Conservation (phyloP, 1,284 basidiomycete species). For the Chalciporus sp. region DNA sequence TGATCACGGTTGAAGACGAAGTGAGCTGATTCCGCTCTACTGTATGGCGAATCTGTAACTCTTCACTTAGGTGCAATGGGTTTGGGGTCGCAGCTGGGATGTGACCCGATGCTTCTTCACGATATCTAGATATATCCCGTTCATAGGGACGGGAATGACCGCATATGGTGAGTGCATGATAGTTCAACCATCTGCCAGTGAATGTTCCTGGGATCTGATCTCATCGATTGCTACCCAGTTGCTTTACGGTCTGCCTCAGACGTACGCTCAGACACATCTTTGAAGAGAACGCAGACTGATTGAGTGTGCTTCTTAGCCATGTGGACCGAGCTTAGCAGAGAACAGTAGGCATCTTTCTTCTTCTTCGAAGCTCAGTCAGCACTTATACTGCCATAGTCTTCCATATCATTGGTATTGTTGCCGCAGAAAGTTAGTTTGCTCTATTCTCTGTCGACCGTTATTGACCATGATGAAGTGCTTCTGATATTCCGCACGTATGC, state of each 20-base stretch:
- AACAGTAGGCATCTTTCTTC: slow-evolving; percentile 6
- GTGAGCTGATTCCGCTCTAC: neutral
- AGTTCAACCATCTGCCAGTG: no score
- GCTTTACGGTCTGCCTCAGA: slow-evolving; percentile 7
- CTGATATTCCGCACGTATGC: slow-evolving; percentile 24
- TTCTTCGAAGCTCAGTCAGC: neutral
- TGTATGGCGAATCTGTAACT: neutral
- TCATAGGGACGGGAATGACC: slow-evolving; percentile 15
- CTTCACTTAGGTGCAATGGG: slow-evolving; percentile 12
- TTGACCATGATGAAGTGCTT: slow-evolving; percentile 13
- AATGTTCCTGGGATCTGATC: neutral
- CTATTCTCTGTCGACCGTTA: neutral
- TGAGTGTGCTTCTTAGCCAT: slow-evolving; percentile 2
- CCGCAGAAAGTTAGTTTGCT: slow-evolving; percentile 16
- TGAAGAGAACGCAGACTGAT: neutral
- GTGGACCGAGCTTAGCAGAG: neutral
- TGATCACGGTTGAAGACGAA: slow-evolving; percentile 23
- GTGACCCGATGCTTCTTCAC: slow-evolving; percentile 17
- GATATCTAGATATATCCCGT: slow-evolving; percentile 24
- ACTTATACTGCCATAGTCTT: slow-evolving; percentile 9
- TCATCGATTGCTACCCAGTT: slow-evolving; percentile 4
- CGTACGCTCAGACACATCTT: slow-evolving; percentile 1
- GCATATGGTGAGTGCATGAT: slow-evolving; percentile 12
- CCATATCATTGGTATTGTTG: slow-evolving; percentile 16
- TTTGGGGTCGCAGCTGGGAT: slow-evolving; percentile 23